phyloP scores from a whole-genome alignment of 306 rosid genomes.

The Ammopiptanthus mongolicus region DNA sequence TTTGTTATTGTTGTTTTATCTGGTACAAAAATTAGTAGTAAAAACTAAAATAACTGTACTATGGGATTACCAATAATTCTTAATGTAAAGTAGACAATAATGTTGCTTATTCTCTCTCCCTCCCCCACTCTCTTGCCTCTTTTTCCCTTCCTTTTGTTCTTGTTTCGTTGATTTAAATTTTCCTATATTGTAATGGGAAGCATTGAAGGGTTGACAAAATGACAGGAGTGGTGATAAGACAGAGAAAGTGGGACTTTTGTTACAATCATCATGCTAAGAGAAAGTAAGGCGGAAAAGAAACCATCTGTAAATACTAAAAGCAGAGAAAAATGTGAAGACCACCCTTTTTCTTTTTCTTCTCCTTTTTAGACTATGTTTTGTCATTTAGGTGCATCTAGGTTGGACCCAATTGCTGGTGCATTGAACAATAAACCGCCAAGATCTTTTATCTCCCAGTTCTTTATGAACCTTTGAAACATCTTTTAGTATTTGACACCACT shows the following conservation, averaged over 20 bases:
- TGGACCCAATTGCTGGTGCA: constrained; percentile 42
- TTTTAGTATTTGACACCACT: constrained; percentile 11
- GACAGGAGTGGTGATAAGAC: constrained; percentile 32
- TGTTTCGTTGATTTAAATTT: not conserved
- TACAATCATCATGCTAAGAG: constrained; percentile 34
- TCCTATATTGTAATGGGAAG: constrained; percentile 14
- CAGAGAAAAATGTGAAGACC: constrained; percentile 53
- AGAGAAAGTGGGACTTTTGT: constrained; percentile 36
- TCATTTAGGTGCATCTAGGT: constrained; percentile 38
- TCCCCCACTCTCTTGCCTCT: not conserved
- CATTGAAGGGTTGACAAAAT: constrained; percentile 31
- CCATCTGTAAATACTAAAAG: constrained; percentile 32
- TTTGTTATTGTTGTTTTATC: too few relatives aligned
- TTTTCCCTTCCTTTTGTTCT: not conserved
- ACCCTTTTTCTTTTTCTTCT: constrained; percentile 22
- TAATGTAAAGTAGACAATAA: not conserved
- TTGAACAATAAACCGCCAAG: constrained; percentile 34
- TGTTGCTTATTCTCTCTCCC: not conserved
- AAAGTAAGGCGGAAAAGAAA: constrained; percentile 35
- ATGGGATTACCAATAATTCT: not conserved
- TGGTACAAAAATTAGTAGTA: too few relatives aligned
- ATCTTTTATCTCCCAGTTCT: not conserved
- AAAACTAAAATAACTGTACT: not conserved
- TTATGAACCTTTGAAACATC: constrained; percentile 29
- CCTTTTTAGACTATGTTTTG: constrained; percentile 40